Evolutionary conservation across 78 protist genomes (phyloP), one percentile per base, ranked within the genome.

Genomic region (Chrysochromulina parva): DNA sequence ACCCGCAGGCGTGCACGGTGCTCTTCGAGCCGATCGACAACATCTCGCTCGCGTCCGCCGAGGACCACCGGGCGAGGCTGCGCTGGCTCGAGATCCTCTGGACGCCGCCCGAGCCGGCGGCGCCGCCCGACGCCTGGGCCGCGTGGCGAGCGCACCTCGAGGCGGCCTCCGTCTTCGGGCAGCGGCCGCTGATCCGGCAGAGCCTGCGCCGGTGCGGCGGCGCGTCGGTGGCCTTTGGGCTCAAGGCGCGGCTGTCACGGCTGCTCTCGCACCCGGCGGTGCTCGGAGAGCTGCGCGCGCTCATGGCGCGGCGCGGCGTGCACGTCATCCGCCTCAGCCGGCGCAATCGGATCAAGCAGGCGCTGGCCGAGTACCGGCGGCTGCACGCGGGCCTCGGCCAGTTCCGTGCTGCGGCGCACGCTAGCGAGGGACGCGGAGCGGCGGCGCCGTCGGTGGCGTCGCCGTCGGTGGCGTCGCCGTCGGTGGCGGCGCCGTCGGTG

Each of bases 301-400:
- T 71, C n/a, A 17, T 71, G 47, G 52, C 52, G 3, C 10, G 13
- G 55, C 80, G 52, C 80, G 55, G 28, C 52, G 80, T 71, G 80
- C 80, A 52, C 47, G 80, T 71, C 52, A 13, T 71, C n/a, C 38
- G 52, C 52, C 80, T 71, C 52, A 4, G 11, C n/a, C 80, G 80
- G 55, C 80, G 80, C 4, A 71, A 71, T 11, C 80, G 80, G n/a
- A 38, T 71, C 47, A 71, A 71, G 80, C 80, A 71, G 80, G 80
- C 80, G 38, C 52, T 71, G 52, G 80, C 80, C 16, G 80, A 71
- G 80, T 71, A 71, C 80, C 4, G 52, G n/a, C 47, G 80, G 52
- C 80, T 71, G 14, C 80, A 38, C 16, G 80, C 80, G 14, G 80
- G 80, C 55, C 2, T 28, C 52, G 80, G 80, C 19, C 80, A 71